Conservation (phyloP, 257 asterid genomes). For the Solanum lycopersicoides region DNA sequence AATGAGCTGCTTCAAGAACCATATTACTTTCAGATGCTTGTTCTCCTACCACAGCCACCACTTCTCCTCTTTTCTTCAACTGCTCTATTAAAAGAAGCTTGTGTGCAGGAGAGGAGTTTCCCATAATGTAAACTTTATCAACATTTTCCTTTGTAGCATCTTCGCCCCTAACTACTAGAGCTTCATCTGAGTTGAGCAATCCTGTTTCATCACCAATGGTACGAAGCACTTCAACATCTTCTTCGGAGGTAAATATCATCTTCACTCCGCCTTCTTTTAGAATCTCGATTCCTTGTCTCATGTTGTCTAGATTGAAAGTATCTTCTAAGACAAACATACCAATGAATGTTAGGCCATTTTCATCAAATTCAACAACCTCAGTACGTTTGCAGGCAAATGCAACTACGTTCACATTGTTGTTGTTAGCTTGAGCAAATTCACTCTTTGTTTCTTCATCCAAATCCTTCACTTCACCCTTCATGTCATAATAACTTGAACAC, state of each 20-base stretch:
- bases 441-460: not conserved
- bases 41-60: slow-evolving; percentile 25
- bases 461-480: not conserved
- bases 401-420: not conserved
- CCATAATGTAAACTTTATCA: slow-evolving; percentile 10
- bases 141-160: not conserved
- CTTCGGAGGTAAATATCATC: slow-evolving; percentile 17
- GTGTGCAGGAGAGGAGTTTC: slow-evolving; percentile 11
- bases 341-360: slow-evolving; percentile 2
- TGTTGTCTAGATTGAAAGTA: not conserved
- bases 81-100: slow-evolving; percentile 8
- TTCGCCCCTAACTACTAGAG: slow-evolving; percentile 7
- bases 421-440: not conserved
- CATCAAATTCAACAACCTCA: not conserved
- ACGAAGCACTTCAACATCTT: slow-evolving; percentile 4
- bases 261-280: slow-evolving; percentile 9
- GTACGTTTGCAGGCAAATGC: slow-evolving; percentile 14
- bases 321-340: slow-evolving; percentile 10
- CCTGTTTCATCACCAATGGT: slow-evolving; percentile 5
- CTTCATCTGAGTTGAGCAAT: not conserved
- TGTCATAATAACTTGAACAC: slow-evolving; percentile 17
- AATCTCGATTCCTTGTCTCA: not conserved
- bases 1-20: slow-evolving; percentile 18
- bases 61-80: slow-evolving; percentile 10
- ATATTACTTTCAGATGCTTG: slow-evolving; percentile 9